Evolutionary conservation across 305 asterid genomes (phyloP), one percentile per base, ranked within the genome.

Genomic region (Fraxinus paxiana): DNA sequence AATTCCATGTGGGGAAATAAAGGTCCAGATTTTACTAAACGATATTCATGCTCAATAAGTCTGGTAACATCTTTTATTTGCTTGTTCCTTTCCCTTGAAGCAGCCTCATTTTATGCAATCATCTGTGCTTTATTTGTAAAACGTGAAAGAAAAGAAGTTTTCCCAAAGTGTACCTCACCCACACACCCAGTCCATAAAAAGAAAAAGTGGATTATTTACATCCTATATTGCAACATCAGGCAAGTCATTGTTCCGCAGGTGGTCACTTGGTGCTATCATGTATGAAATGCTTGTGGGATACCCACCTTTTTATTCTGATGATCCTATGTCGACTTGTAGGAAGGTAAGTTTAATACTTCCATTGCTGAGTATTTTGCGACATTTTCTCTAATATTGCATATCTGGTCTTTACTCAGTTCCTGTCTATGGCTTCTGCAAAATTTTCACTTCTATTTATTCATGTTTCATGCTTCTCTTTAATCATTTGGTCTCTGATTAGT

Each of bases 231-330:
- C 79, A 81, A 46, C 82, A 65, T 82, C 61, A 81, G 77, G 73
- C 15, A 28, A 75, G 73, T 80, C 37, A 56, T 79, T 69, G 80
- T 78, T 90, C 67, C 87, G 86, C 87, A 94, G 98, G 98, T 94
- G 98, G 98, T 94, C 98, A 82, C 94, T 93, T 35, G 98, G 98
- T 71, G 97, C 97, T 73, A 94, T 94, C 85, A 92, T 94, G 98
- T 94, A 91, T 79, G 98, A 92, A 88, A 94, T 92, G 98, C 97
- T 94, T 10, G 95, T 94, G 54, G 98, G 98, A 43, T 94, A 88
- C 90, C 98, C 98, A 17, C 98, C 98, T 30, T 94, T 94, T 85
- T 94, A 94, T 82, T 94, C 98, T 2, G 98, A 94, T 63, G 98
- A 94, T 74, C 98, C 98, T 74, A 92, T 94, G 98, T 87, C 98